Percentiles rank a stretch among this genome's conserved stretches.
These are phyloP conservation scores for Cladosporium phlei DNA, from an alignment of 2,329 filamentous ascomycete species.

Conservation along the genomic window DNA sequence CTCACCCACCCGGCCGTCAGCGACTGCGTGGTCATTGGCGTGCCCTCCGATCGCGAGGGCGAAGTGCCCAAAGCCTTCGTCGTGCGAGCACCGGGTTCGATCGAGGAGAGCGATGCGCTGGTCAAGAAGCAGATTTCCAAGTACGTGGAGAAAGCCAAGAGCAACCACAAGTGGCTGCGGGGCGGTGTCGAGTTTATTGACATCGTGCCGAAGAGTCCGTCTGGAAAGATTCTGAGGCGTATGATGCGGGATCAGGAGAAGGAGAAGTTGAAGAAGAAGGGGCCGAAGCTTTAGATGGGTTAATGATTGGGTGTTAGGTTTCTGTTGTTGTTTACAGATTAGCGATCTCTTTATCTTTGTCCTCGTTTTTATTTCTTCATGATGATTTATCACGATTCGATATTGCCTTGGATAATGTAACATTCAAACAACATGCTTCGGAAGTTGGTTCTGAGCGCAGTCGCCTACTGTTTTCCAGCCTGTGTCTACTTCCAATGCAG, in stretches of 20 bases:
- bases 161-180: constrained; percentile 58
- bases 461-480: too few species aligned
- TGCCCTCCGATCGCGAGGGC: constrained; percentile 59
- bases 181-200: constrained; percentile 57
- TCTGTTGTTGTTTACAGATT: not conserved
- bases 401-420: too few species aligned
- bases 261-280: constrained; percentile 59
- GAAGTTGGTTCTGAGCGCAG: too few species aligned
- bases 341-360: not conserved
- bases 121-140: constrained; percentile 50
- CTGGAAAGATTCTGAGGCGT: constrained; percentile 59
- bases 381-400: too few species aligned
- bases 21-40: constrained; percentile 73
- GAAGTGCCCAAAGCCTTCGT: constrained; percentile 62
- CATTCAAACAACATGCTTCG: too few species aligned
- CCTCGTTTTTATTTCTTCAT: too few species aligned
- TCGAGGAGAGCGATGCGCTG: constrained; percentile 49
- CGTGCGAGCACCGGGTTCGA: constrained; percentile 50
- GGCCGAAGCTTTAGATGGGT: constrained; percentile 56
- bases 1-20: constrained; percentile 69
- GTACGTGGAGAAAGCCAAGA: constrained; percentile 58
- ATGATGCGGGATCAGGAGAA: constrained; percentile 70
- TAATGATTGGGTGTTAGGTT: not conserved
- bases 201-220: constrained; percentile 56
- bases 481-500: too few species aligned